Evolutionary conservation across 2,329 filamentous ascomycete genomes (phyloP), one percentile per base, ranked within the genome.

Genomic region (Aspergillus texensis): DNA sequence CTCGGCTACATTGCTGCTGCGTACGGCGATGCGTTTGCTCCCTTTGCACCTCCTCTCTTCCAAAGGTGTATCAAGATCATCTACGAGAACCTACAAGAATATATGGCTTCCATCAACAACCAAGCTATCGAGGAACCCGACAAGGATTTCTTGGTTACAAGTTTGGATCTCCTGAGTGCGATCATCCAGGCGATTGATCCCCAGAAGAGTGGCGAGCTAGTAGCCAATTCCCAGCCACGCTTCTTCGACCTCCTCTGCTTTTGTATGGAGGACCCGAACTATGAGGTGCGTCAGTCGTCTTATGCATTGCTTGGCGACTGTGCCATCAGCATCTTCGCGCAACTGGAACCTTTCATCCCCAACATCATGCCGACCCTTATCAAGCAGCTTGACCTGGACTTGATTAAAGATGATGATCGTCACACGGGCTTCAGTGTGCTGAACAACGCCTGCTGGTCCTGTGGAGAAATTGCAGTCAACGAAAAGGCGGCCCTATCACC

Each of bases 391-490:
- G 94, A 98, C 68, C 83, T 97, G 68, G 90, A 93, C 65, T 85
- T 84, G 61, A 86, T 93, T 57, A 79, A 88, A 21, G 91, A 94
- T 65, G 92, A 96, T 70, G 91, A 93, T 65, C 88, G 93, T 54
- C 92, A 96, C 67, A 91, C 88, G 21, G 90, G 89, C 16, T 97
- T 97, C 77, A 93, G 93, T 64, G 94, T 98, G 34, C 89, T 98
- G 64, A 99, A 98, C 85, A 99, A 99, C 75, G 94, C 95, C 26
- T 98, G 94, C 81, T 99, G 95, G 95, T 96, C 94, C 8, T 89
- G 89, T 28, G 95, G 95, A 48, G 95, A 99, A 81, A 95, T 98
- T 65, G 88, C 93, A 19, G 89, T 97, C 77, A 89, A 92, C 75
- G 87, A 89, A 68, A 88, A 89, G 65, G 82, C 83, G 34, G 88